Percentiles rank a stretch among this genome's conserved stretches.
phyloP scores from a whole-genome alignment of 2,329 filamentous ascomycete species.

The Diaporthe sp. region DNA sequence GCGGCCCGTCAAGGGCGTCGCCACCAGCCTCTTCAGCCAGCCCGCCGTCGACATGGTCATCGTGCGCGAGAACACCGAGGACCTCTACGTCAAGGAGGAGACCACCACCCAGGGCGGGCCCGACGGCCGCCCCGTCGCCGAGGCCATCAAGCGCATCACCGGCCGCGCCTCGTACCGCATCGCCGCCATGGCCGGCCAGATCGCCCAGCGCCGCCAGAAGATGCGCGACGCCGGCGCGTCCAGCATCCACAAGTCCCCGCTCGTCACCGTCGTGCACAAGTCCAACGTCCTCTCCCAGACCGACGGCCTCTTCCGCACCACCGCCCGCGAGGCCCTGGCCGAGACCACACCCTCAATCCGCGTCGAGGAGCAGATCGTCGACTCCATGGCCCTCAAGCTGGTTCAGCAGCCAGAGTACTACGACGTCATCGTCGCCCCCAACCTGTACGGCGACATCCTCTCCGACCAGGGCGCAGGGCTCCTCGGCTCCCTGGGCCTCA shows the following conservation, averaged over 20 bases:
- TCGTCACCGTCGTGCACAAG: slow-evolving; percentile 98
- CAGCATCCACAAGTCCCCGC: slow-evolving; percentile 75
- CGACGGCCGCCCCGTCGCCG: slow-evolving; percentile 83
- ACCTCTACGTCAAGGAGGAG: slow-evolving; percentile 98
- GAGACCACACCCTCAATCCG: slow-evolving; percentile 66
- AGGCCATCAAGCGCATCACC: slow-evolving; percentile 97
- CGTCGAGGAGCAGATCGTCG: slow-evolving; percentile 98
- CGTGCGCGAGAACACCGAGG: slow-evolving; percentile 98
- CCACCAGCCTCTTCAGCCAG: slow-evolving; percentile 72
- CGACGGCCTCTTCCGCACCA: slow-evolving; percentile 92
- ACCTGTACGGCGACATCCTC: slow-evolving; percentile 96
- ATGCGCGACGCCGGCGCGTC: slow-evolving; percentile 73
- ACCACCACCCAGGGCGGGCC: slow-evolving; percentile 81
- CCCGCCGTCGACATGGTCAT: slow-evolving; percentile 87
- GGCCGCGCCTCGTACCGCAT: slow-evolving; percentile 88
- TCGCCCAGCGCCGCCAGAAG: slow-evolving; percentile 87
- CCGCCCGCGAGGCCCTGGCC: slow-evolving; percentile 79
- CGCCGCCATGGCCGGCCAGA: slow-evolving; percentile 92
- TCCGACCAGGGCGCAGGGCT: slow-evolving; percentile 95
- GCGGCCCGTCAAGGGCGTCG: slow-evolving; percentile 89
- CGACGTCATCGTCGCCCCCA: slow-evolving; percentile 97
- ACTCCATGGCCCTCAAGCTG: slow-evolving; percentile 99
- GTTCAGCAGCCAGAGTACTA: slow-evolving; percentile 96
- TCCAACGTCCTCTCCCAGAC: slow-evolving; percentile 97
- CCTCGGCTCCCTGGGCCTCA: slow-evolving; percentile 90